Evolutionary conservation across 805 yeast genomes (phyloP).

Genomic region (Saccharomycopsis selenospora): DNA sequence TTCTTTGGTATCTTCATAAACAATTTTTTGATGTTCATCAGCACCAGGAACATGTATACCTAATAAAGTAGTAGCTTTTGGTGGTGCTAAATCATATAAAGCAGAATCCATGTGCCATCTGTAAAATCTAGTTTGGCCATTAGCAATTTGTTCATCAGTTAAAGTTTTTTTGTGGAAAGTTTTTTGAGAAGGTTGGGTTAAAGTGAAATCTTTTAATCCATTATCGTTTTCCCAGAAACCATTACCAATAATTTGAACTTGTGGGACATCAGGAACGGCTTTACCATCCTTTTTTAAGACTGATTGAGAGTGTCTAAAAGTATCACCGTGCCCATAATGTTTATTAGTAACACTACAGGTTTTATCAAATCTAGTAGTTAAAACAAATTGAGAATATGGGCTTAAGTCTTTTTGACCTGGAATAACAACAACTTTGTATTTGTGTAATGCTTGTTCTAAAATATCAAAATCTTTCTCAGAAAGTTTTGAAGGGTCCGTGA

Average conservation of each 20-base stretch:
- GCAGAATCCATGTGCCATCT: conserved; percentile 96
- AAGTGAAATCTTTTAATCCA: conserved; percentile 47
- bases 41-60: conserved; percentile 76
- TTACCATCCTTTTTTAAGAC: conserved; percentile 76
- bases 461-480: conserved; percentile 56
- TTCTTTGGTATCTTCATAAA: conserved; percentile 62
- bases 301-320: conserved; percentile 55
- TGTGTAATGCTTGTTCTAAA: conserved; percentile 58
- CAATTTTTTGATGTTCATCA: conserved; percentile 53
- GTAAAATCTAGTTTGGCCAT: conserved; percentile 68
- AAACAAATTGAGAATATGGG: conserved; percentile 67
- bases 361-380: conserved; percentile 77
- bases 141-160: conserved; percentile 53
- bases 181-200: conserved; percentile 81
- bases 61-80: conserved; percentile 74
- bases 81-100: conserved; percentile 77
- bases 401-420: conserved; percentile 62
- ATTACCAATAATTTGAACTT: conserved; percentile 85
- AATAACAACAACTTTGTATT: conserved; percentile 64
- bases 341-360: conserved; percentile 43
- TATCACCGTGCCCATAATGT: conserved; percentile 80
- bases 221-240: conserved; percentile 47
- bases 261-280: conserved; percentile 76
- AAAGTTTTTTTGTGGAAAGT: conserved; percentile 68
- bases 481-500: conserved; percentile 67